These are phyloP conservation scores for Ustilago shanxiensis DNA, from an alignment of 1,284 basidiomycete species.

Conservation along the genomic window DNA sequence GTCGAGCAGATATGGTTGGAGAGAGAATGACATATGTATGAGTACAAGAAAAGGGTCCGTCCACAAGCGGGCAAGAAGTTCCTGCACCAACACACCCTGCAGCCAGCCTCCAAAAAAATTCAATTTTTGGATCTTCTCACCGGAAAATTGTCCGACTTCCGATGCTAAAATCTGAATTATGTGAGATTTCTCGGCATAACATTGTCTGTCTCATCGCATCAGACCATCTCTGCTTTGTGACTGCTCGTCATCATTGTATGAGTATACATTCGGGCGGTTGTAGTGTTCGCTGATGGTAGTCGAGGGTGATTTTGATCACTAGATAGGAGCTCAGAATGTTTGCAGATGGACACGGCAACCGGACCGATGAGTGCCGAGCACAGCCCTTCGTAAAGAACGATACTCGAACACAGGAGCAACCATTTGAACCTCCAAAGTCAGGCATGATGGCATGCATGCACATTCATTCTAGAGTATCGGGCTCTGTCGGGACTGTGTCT, in stretches of 20 bases:
- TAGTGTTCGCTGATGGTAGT: no score
- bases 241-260: no score
- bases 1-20: neutral
- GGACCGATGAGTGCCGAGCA: slow-evolving; percentile 12
- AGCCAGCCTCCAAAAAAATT: slow-evolving; percentile 26
- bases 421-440: neutral
- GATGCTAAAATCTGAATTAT: neutral
- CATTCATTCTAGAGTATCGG: no score
- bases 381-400: slow-evolving; percentile 2
- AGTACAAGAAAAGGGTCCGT: neutral
- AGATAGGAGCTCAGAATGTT: no score
- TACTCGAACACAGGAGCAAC: neutral
- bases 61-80: neutral
- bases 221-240: neutral
- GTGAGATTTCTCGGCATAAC: neutral
- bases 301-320: no score
- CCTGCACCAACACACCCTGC: slow-evolving; percentile 1
- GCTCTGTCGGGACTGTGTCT: no score
- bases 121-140: neutral
- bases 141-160: neutral
- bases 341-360: no score
- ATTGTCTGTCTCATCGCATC: neutral
- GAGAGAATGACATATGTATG: neutral
- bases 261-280: no score
- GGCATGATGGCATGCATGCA: no score